These are phyloP conservation scores for Tillandsia leiboldiana DNA, from an alignment of 176 grass and related monocot genomes.

Conservation along the genomic window DNA sequence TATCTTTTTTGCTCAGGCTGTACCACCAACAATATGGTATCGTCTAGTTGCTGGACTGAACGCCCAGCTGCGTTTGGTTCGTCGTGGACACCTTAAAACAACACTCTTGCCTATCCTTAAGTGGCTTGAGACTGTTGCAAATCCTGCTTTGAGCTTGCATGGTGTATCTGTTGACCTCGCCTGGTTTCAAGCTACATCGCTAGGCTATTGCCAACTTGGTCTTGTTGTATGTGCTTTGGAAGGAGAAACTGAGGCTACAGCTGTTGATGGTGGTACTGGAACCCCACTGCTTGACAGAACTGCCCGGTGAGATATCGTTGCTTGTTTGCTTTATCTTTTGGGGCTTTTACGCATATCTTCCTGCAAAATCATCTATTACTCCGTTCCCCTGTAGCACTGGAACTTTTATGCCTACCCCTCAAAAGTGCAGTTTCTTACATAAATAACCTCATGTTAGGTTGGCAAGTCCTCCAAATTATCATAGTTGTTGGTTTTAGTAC, in stretches of 20 bases:
- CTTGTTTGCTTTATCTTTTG: constrained; percentile 5
- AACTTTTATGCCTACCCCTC: constrained; percentile 1
- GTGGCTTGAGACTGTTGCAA: constrained; percentile 92
- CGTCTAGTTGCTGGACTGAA: constrained; percentile 92
- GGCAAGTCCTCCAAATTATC: no score
- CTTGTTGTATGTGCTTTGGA: constrained; percentile 85
- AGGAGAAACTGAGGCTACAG: constrained; percentile 29
- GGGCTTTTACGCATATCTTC: constrained; percentile 3
- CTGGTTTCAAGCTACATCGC: constrained; percentile 87
- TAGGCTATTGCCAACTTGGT: constrained; percentile 91
- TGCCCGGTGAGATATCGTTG: constrained; percentile 45
- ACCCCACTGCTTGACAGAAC: constrained; percentile 38
- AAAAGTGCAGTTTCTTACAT: no score
- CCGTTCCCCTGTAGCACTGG: constrained; percentile 7
- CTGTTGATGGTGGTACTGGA: constrained; percentile 53
- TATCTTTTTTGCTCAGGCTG: constrained; percentile 41
- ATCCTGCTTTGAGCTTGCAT: constrained; percentile 50
- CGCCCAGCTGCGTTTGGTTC: constrained; percentile 82
- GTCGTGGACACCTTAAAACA: constrained; percentile 63
- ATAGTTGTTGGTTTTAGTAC: no score
- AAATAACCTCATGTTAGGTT: no score
- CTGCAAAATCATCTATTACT: constrained; percentile 8
- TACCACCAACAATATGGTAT: constrained; percentile 93
- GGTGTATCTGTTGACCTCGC: constrained; percentile 73
- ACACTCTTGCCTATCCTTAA: constrained; percentile 62